Evolutionary conservation across 2,329 filamentous ascomycete genomes (phyloP).

Genomic region (Domatiomyces catenatus): DNA sequence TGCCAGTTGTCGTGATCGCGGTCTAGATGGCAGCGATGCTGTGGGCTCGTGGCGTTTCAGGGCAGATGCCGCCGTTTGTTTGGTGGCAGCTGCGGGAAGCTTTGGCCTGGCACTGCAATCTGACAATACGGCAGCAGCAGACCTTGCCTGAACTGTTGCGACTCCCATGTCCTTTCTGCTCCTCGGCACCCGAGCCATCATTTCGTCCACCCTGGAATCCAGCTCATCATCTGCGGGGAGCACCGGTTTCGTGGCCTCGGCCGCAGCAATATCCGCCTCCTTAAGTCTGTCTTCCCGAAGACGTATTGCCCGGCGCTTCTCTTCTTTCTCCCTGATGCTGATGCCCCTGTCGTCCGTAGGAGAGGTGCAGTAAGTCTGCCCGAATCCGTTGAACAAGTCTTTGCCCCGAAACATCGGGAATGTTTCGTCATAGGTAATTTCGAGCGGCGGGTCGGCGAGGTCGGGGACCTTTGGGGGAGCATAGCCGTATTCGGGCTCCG

Average conservation of each 20-base stretch:
- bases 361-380: slow-evolving; percentile 33
- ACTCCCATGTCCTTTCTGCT: slow-evolving; percentile 17
- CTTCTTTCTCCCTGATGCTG: slow-evolving; percentile 48
- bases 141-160: slow-evolving; percentile 27
- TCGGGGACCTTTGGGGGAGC: slow-evolving; percentile 55
- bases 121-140: slow-evolving; percentile 27
- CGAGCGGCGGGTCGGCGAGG: slow-evolving; percentile 31
- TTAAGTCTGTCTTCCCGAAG: slow-evolving; percentile 42
- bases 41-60: slow-evolving; percentile 26
- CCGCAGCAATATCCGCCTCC: slow-evolving; percentile 14
- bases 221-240: slow-evolving; percentile 13
- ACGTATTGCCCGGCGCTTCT: slow-evolving; percentile 50
- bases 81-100: slow-evolving; percentile 20
- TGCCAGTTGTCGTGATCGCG: slow-evolving; percentile 30
- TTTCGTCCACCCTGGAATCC: slow-evolving; percentile 45
- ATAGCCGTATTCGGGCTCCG: slow-evolving; percentile 71
- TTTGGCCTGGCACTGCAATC: slow-evolving; percentile 17
- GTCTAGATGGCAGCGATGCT: slow-evolving; percentile 1
- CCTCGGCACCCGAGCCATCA: slow-evolving; percentile 50
- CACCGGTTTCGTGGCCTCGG: slow-evolving; percentile 4
- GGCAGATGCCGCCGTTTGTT: slow-evolving; percentile 23
- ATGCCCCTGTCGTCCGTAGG: slow-evolving; percentile 40
- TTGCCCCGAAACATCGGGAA: slow-evolving; percentile 38
- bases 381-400: slow-evolving; percentile 39
- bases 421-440: slow-evolving; percentile 33